A percentile compares a stretch with the other conserved stretches of the same genome.
Evolutionary conservation across 2,329 filamentous ascomycete genomes (phyloP).

Genomic region (Colletotrichum sp.): DNA sequence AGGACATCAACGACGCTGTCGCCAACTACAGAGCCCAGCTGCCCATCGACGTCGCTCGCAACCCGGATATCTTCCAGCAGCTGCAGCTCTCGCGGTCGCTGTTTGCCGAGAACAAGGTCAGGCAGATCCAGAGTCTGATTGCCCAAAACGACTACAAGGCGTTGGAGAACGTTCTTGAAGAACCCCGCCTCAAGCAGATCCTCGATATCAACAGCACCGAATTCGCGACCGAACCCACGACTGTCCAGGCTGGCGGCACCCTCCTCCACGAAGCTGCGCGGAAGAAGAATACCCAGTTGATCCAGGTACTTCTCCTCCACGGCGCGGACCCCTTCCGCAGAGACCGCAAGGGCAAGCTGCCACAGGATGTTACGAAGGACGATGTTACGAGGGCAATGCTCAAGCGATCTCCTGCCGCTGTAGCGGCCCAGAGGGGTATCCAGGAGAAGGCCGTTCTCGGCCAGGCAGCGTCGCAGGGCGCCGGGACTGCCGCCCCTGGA

Average conservation of each 20-base stretch:
- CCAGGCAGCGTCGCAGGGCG: constrained; percentile 64
- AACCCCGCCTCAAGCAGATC: constrained; percentile 82
- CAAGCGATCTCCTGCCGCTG: constrained; percentile 92
- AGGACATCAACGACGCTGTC: constrained; percentile 85
- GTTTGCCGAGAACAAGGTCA: constrained; percentile 86
- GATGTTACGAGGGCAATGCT: constrained; percentile 86
- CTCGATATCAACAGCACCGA: constrained; percentile 94
- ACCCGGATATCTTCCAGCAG: constrained; percentile 93
- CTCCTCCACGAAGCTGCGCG: constrained; percentile 92
- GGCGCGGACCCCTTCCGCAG: constrained; percentile 95
- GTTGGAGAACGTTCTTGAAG: constrained; percentile 81
- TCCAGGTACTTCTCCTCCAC: constrained; percentile 88
- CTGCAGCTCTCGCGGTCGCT: constrained; percentile 89
- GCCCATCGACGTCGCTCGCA: constrained; percentile 87
- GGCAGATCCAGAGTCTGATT: constrained; percentile 83
- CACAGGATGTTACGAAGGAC: constrained; percentile 96
- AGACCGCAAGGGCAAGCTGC: constrained; percentile 93
- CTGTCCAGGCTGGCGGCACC: constrained; percentile 84
- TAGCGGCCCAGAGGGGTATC: constrained; percentile 91
- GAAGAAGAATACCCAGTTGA: constrained; percentile 84
- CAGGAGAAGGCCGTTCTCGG: constrained; percentile 97
- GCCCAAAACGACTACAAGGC: constrained; percentile 74
- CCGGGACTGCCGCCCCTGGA: constrained; percentile 55
- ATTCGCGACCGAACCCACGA: constrained; percentile 79
- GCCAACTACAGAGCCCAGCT: constrained; percentile 85